Percentiles rank a stretch among this genome's conserved stretches.
Conservation (phyloP, 2,329 filamentous ascomycete species). For the Xylariaceae sp. region DNA sequence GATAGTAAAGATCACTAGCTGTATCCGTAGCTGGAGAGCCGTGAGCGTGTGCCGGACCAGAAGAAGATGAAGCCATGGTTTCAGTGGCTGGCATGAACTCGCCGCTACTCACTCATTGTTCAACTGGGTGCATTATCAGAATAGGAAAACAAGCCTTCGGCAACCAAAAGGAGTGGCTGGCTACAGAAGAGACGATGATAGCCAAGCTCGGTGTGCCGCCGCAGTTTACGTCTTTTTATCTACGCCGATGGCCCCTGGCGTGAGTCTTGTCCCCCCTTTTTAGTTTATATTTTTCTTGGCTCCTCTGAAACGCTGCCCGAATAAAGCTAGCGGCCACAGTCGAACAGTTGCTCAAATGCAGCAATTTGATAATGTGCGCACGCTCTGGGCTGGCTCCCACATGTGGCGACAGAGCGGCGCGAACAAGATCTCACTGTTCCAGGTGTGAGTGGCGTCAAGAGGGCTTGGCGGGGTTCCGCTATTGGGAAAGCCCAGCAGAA, state of each 20-base stretch:
- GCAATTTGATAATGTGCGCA: conserved; percentile 1
- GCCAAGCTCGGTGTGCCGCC: conserved; percentile 5
- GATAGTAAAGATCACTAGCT: conserved; percentile 32
- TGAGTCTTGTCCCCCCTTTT: background rate
- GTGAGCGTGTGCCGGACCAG: conserved; percentile 29
- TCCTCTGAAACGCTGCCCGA: background rate
- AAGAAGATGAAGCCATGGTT: conserved; percentile 34
- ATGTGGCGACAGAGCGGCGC: conserved; percentile 5
- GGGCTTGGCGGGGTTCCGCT: conserved; percentile 7
- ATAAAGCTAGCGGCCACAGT: background rate
- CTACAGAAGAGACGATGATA: conserved; percentile 6
- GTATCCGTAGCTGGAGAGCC: conserved; percentile 33
- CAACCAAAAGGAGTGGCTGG: conserved; percentile 3
- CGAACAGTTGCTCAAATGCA: conserved; percentile 1
- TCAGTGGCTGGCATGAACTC: conserved; percentile 27
- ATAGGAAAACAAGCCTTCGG: conserved; percentile 15
- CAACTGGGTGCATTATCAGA: conserved; percentile 29
- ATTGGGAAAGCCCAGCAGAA: conserved; percentile 20
- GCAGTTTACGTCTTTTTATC: conserved; percentile 1
- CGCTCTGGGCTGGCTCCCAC: background rate
- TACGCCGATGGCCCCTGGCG: conserved; percentile 2
- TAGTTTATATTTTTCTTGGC: background rate
- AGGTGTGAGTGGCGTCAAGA: conserved; percentile 7
- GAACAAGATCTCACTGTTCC: conserved; percentile 1
- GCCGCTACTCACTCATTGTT: conserved; percentile 33